Evolutionary conservation across 2,329 filamentous ascomycete species (phyloP).

Genomic region (Aspergillus carbonarius): DNA sequence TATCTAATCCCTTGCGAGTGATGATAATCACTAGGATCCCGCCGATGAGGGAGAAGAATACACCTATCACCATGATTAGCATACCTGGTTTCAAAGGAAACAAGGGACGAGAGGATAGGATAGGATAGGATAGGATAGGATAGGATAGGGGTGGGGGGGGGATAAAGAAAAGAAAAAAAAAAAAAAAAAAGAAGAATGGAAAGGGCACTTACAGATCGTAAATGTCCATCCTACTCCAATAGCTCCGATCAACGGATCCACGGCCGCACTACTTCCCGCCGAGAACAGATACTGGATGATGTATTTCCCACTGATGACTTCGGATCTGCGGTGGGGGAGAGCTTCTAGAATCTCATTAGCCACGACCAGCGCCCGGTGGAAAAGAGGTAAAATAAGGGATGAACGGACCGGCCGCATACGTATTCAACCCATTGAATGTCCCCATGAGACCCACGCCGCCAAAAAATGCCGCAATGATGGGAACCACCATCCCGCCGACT

Average conservation of each 20-base stretch:
- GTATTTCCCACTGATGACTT: constrained; percentile 79
- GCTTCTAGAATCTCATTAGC: too few species aligned
- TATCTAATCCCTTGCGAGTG: constrained; percentile 32
- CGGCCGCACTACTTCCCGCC: constrained; percentile 66
- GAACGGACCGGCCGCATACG: constrained; percentile 52
- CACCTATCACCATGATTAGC: constrained; percentile 15
- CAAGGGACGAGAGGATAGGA: too few species aligned
- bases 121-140: too few species aligned
- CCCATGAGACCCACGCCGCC: constrained; percentile 72
- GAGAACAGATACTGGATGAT: constrained; percentile 74
- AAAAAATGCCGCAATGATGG: constrained; percentile 69
- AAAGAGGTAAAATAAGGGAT: too few species aligned
- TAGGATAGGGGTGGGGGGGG: too few species aligned
- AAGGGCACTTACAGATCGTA: constrained; percentile 60
- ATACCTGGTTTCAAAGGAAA: constrained; percentile 28
- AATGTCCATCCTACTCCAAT: constrained; percentile 81
- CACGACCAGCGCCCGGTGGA: too few species aligned
- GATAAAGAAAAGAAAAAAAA: too few species aligned
- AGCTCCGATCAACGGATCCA: constrained; percentile 67
- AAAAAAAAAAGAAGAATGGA: constrained; percentile 46
- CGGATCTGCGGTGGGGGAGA: constrained; percentile 54
- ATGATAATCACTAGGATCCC: constrained; percentile 29
- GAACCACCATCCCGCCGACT: constrained; percentile 56
- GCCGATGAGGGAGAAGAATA: constrained; percentile 29
- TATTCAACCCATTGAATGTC: constrained; percentile 72